Percentiles rank a stretch among this genome's conserved stretches.
phyloP scores from a whole-genome alignment of 2,329 filamentous ascomycete genomes.

The Pezicula radicicola region DNA sequence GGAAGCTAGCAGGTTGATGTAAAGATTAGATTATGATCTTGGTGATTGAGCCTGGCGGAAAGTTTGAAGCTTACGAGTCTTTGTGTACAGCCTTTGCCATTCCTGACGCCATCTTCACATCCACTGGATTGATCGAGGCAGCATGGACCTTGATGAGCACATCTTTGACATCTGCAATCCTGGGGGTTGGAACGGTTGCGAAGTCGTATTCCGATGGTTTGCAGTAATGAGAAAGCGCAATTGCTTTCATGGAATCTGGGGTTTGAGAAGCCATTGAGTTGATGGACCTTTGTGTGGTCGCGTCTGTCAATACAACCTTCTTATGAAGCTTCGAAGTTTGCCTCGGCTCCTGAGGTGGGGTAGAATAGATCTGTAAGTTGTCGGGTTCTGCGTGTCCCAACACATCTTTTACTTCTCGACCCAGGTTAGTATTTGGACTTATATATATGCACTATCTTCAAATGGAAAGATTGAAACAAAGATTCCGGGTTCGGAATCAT shows the following conservation, averaged over 20 bases:
- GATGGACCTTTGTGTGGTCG: no score
- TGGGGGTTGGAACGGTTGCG: slow-evolving; percentile 39
- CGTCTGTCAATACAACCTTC: no score
- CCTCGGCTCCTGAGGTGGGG: no score
- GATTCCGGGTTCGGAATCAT: no score
- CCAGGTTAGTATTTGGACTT: no score
- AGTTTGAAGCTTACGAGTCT: neutral
- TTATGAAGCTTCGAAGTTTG: no score
- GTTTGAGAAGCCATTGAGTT: slow-evolving; percentile 13
- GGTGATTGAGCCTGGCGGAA: neutral
- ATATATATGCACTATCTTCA: no score
- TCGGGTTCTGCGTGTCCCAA: no score
- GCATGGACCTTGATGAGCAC: slow-evolving; percentile 43
- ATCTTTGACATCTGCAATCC: slow-evolving; percentile 39
- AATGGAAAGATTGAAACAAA: no score
- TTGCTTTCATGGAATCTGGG: slow-evolving; percentile 21
- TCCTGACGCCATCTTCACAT: slow-evolving; percentile 36
- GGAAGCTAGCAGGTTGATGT: slow-evolving; percentile 28
- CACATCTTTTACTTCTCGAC: no score
- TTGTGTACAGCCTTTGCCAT: neutral
- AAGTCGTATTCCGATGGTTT: slow-evolving; percentile 30
- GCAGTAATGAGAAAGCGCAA: slow-evolving; percentile 18
- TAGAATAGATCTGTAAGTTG: no score
- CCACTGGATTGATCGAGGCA: slow-evolving; percentile 42
- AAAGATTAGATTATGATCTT: neutral